Conservation (phyloP, 768 basidiomycete genomes). For the Phylloporus sp. region DNA sequence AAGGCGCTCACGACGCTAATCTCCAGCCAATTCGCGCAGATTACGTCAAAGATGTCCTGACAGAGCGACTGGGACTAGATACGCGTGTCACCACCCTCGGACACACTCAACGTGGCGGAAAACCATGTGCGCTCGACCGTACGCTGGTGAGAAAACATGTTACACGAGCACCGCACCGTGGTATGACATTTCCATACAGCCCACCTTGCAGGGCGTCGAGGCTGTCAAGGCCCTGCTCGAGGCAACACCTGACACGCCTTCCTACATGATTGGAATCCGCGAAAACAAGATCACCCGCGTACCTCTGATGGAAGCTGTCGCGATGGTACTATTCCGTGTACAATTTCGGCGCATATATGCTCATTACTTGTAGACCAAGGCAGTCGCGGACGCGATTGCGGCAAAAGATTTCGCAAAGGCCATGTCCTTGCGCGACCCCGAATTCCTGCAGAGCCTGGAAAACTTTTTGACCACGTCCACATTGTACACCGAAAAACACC, state of each 20-base stretch:
- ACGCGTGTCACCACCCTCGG: slow-evolving; percentile 96
- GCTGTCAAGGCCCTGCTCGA: slow-evolving; percentile 86
- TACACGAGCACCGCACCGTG: not conserved
- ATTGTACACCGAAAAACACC: slow-evolving; percentile 46
- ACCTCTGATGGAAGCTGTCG: slow-evolving; percentile 89
- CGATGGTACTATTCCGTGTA: slow-evolving; percentile 48
- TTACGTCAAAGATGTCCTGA: slow-evolving; percentile 84
- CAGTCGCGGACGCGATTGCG: slow-evolving; percentile 77
- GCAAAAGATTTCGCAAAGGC: slow-evolving; percentile 82
- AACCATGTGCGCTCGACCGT: slow-evolving; percentile 89
- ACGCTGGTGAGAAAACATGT: slow-evolving; percentile 60
- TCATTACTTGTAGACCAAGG: slow-evolving; percentile 59
- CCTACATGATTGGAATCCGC: slow-evolving; percentile 93
- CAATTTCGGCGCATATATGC: not conserved
- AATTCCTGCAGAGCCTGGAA: slow-evolving; percentile 81
- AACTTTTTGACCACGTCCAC: slow-evolving; percentile 78
- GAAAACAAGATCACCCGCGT: slow-evolving; percentile 95
- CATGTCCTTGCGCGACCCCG: slow-evolving; percentile 84
- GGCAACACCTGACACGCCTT: slow-evolving; percentile 84
- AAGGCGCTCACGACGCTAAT: slow-evolving; percentile 85
- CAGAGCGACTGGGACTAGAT: slow-evolving; percentile 84
- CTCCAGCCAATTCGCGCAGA: slow-evolving; percentile 91
- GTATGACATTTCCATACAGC: slow-evolving; percentile 43
- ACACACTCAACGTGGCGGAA: slow-evolving; percentile 93
- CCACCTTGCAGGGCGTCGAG: slow-evolving; percentile 93